A percentile compares a stretch with the other conserved stretches of the same genome.
Evolutionary conservation across 805 yeast species (phyloP).

Genomic region (Hanseniaspora lindneri): DNA sequence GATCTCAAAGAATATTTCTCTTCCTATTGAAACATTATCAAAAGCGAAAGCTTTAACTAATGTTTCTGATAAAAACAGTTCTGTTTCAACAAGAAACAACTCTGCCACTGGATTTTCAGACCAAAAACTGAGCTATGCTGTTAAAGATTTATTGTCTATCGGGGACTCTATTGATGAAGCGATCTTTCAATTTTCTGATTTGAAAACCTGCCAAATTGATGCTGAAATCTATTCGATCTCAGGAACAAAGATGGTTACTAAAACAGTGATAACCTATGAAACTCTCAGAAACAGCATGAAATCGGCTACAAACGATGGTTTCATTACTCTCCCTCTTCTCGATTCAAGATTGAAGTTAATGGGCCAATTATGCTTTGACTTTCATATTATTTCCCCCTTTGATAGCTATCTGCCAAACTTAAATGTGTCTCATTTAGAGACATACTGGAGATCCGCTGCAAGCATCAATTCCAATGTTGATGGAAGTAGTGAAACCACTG

Average conservation of each 20-base stretch:
- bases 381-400: constrained; percentile 81
- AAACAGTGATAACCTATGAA: constrained; percentile 55
- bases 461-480: constrained; percentile 16
- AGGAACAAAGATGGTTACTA: constrained; percentile 86
- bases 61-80: neutral
- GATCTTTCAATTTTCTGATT: constrained; percentile 72
- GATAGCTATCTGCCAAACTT: constrained; percentile 52
- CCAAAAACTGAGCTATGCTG: constrained; percentile 6
- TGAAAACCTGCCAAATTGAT: constrained; percentile 64
- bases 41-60: neutral
- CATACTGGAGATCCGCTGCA: constrained; percentile 88
- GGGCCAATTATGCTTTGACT: constrained; percentile 67
- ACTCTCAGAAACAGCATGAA: constrained; percentile 34
- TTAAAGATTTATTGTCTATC: constrained; percentile 5
- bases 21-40: constrained; percentile 47
- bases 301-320: constrained; percentile 28
- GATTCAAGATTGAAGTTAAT: constrained; percentile 71
- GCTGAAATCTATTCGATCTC: constrained; percentile 88
- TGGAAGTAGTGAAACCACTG: constrained; percentile 53
- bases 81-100: neutral
- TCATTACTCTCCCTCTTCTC: constrained; percentile 54
- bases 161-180: constrained; percentile 46
- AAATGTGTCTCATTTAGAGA: constrained; percentile 84
- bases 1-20: constrained; percentile 72
- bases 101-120: neutral